Evolutionary conservation across 1,284 basidiomycete genomes (phyloP).

Genomic region (Takashimella koratensis): DNA sequence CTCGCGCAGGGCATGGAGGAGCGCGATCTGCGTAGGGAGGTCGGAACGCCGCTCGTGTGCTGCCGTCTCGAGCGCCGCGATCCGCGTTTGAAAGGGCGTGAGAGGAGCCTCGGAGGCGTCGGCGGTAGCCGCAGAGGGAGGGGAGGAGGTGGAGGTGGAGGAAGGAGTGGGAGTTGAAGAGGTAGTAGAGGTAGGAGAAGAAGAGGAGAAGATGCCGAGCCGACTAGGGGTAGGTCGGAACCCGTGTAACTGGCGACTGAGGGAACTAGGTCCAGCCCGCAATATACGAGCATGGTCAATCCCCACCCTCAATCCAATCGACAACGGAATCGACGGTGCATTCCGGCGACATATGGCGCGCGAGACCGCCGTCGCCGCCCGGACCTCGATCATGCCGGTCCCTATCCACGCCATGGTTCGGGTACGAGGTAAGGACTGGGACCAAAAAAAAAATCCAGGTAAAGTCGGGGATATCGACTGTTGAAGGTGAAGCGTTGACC

Average conservation of each 20-base stretch:
- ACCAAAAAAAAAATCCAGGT: background rate
- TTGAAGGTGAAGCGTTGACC: too few relatives aligned
- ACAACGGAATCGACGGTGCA: too few relatives aligned
- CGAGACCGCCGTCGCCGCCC: background rate
- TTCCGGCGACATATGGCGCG: too few relatives aligned
- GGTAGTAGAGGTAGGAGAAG: conserved; percentile 2
- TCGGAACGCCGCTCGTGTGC: conserved; percentile 25
- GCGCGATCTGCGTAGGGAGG: conserved; percentile 27
- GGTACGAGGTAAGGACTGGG: too few relatives aligned
- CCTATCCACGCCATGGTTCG: too few relatives aligned
- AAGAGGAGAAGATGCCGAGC: conserved; percentile 12
- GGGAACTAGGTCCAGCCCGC: background rate
- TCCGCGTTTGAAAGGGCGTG: conserved; percentile 37
- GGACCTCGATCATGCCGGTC: background rate
- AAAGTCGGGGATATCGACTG: background rate
- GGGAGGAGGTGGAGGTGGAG: conserved; percentile 1
- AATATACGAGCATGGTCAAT: background rate
- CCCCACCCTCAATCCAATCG: too few relatives aligned
- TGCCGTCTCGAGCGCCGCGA: conserved; percentile 39
- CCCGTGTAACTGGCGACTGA: conserved; percentile 1
- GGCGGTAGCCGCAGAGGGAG: background rate
- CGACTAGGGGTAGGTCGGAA: conserved; percentile 3
- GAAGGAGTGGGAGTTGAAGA: conserved; percentile 1
- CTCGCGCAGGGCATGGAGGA: conserved; percentile 32
- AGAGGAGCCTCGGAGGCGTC: conserved; percentile 18